Base-by-base conservation (phyloP, 495 filamentous ascomycete genomes). In the Penicillium crystallinum region DNA sequence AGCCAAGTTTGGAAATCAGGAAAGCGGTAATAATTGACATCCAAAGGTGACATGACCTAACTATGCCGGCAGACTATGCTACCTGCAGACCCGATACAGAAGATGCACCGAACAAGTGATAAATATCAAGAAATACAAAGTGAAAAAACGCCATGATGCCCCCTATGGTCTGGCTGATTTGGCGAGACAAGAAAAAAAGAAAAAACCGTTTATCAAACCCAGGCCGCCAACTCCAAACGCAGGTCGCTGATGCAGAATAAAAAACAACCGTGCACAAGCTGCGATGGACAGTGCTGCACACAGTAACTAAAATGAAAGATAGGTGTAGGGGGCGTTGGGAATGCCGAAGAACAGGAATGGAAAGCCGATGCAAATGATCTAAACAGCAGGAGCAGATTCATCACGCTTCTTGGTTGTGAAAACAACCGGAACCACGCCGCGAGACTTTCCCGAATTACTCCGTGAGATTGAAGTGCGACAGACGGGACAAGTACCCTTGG, bases 341-440 rank as follows among this genome's bases (percentile, higher is more conserved):
- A 27, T 9, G 11, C 2, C 33, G 15, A 31, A 36, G 8, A 21
- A 34, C 4, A 25, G 15, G 31, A 1, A 4, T 0, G 19, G 23
- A 37, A 39, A 23, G 12, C 12, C 3, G 38, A 15, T n/a, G 3
- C 9, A 23, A 23, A 23, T 19, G 38, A 6, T 43, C 15, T 15
- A 10, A 10, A 12, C 8, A 6, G 15, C 8, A 17, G 2, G 15
- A 27, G 40, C n/a, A 25, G 30, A 10, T 15, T 23, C 35, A 10
- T 29, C 34, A 23, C 48, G 23, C 30, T 56, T 68, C 51, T 52
- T 72, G 0, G 79, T 82, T 59, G 73, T 73, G 23, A 87, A 53
- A 61, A 87, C 87, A 18, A 89, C 64, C 0, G 79, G 75, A 39
- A 82, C 78, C 25, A 77, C 17, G 54, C 65, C 43, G 53, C 15